Evolutionary conservation across 805 yeast genomes (phyloP), one percentile per base, ranked within the genome.

Genomic region (Starmera quercuum): DNA sequence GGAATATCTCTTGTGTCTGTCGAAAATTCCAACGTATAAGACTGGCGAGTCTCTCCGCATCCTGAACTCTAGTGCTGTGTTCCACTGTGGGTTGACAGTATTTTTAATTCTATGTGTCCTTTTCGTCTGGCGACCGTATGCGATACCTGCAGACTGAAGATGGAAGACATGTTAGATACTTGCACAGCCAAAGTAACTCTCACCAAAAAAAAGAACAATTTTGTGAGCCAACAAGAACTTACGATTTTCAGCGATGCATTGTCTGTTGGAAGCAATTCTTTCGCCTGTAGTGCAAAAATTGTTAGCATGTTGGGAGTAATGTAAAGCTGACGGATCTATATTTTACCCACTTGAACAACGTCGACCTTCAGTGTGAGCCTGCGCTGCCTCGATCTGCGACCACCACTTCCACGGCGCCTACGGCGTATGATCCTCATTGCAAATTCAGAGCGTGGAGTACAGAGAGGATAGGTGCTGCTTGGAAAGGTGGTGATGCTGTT

Each of bases 21-120:
- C 56, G 21, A 44, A 49, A 3, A 52, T 44, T 0, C 48, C 53
- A 12, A 52, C 32, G 18, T 46, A 50, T 2, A 52, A 12, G 6
- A 40, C 36, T 7, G 45, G 38, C 3, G 35, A 34, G 7, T 31
- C 29, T 2, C 32, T 28, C 0, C 31, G 26, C 26, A 52, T 29
- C 9, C 40, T 35, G 22, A 52, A 23, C 11, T 36, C 36, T 9
- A 40, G 27, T 5, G 48, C 29, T 13, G 38, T 21, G 22, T 47
- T 41, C 54, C 54, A 52, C 4, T 16, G 32, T 1, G 56, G 56
- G 29, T 39, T 43, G 4, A 47, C 48, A 0, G 54, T 46, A 3
- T 39, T 30, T 34, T 44, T 52, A 18, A 35, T 32, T 34, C 44
- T 47, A 25, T 29, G 35, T 0, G 54, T 47, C 9, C 39, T 32